phyloP scores from a whole-genome alignment of 2,329 filamentous ascomycete species.

The Verticillium tricorpus region DNA sequence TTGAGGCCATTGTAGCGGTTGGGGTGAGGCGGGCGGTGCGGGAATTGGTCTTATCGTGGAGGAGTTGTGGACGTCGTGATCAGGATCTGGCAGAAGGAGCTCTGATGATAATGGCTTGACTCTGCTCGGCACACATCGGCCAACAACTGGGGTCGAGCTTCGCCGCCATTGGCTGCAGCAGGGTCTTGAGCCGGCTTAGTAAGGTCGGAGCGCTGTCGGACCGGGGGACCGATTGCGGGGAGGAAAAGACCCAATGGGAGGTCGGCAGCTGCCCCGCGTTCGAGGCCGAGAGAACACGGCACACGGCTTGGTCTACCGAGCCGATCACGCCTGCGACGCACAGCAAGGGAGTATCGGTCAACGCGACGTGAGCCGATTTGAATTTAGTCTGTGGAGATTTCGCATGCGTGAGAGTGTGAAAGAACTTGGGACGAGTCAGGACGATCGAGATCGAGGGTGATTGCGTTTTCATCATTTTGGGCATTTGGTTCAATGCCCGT shows the following conservation, averaged over 20 bases:
- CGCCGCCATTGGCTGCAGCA: not conserved
- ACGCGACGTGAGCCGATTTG: not conserved
- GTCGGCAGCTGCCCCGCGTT: not conserved
- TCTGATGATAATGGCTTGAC: not conserved
- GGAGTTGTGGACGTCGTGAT: conserved; percentile 2
- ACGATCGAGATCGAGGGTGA: not conserved
- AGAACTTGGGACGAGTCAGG: not conserved
- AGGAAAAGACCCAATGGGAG: not conserved
- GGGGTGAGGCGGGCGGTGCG: conserved; percentile 4
- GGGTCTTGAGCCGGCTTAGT: not conserved
- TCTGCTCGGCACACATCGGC: not conserved
- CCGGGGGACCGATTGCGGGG: not conserved
- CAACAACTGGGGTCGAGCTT: not conserved
- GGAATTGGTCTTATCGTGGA: not conserved
- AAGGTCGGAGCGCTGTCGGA: not conserved
- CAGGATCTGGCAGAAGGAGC: conserved; percentile 2
- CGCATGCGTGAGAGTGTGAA: not conserved
- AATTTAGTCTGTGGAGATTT: not conserved
- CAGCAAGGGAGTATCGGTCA: not conserved
- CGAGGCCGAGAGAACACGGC: not conserved
- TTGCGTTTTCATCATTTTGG: not conserved
- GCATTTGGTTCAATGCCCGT: not conserved
- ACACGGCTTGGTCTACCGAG: not conserved
- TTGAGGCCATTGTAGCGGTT: conserved; percentile 51
- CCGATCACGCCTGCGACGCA: not conserved